These are phyloP conservation scores for Magnolia officinalis DNA, from an alignment of 164 flowering plant genomes.

Conservation along the genomic window DNA sequence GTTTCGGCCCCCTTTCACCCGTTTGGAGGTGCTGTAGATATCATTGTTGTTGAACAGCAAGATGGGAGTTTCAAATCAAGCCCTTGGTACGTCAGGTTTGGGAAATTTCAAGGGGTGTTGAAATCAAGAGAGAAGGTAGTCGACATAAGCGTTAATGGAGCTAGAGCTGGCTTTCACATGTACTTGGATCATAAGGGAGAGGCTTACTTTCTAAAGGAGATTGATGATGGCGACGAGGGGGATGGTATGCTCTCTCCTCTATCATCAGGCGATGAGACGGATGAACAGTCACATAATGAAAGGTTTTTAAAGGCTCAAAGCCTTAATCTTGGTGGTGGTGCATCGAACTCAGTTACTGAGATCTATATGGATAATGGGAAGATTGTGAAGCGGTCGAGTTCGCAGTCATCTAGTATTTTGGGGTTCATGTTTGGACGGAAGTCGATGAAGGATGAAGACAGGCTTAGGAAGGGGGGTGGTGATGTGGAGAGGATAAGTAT, in stretches of 20 bases:
- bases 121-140: constrained; percentile 75
- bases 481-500: constrained; percentile 37
- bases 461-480: constrained; percentile 25
- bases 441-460: constrained; percentile 31
- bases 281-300: constrained; percentile 25
- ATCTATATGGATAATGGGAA: constrained; percentile 34
- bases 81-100: constrained; percentile 94
- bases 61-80: constrained; percentile 92
- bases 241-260: constrained; percentile 29
- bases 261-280: constrained; percentile 57
- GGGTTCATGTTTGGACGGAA: constrained; percentile 72
- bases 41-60: constrained; percentile 81
- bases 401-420: constrained; percentile 44
- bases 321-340: constrained; percentile 31
- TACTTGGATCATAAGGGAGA: constrained; percentile 83
- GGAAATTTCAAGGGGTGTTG: constrained; percentile 94
- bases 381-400: constrained; percentile 40
- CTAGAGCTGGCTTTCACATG: constrained; percentile 72
- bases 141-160: constrained; percentile 65
- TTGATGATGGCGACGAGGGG: constrained; percentile 56
- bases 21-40: constrained; percentile 97
- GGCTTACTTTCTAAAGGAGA: constrained; percentile 77
- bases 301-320: constrained; percentile 38
- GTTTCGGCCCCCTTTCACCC: constrained; percentile 91
- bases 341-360: constrained; percentile 15